Percentiles rank a stretch among this genome's conserved stretches.
Conservation (phyloP, 108 stramenopile genomes). For the Pseudonitzschia pungens region DNA sequence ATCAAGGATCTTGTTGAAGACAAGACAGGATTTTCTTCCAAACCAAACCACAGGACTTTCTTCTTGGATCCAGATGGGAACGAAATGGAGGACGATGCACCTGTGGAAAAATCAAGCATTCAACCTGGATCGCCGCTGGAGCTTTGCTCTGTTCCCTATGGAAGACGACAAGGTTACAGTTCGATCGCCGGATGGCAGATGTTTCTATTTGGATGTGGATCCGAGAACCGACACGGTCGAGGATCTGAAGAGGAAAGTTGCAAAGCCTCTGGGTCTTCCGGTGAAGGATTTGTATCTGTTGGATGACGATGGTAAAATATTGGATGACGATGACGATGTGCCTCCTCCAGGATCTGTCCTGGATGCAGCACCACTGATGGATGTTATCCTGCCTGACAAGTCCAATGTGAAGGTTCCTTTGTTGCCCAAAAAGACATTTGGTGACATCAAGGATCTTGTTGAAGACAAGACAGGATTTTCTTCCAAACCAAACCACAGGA, state of each 20-base stretch:
- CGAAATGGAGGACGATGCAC: no score
- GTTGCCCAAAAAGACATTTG: conserved; percentile 21
- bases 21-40: background rate
- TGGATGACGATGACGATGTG: background rate
- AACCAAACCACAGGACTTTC: conserved; percentile 11
- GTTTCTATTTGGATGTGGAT: no score
- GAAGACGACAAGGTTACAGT: no score
- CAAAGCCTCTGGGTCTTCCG: background rate
- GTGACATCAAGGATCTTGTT: conserved; percentile 27
- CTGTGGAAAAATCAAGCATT: background rate
- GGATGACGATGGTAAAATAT: background rate
- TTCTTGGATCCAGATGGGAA: no score
- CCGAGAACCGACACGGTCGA: no score
- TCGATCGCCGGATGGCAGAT: background rate
- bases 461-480: no score
- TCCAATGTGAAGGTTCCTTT: conserved; percentile 15
- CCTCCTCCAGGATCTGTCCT: background rate
- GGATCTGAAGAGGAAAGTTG: no score
- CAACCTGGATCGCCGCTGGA: background rate
- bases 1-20: conserved; percentile 15
- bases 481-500: no score
- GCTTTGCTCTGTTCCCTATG: no score
- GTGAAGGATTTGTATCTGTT: background rate
- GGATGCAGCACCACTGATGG: conserved; percentile 11
- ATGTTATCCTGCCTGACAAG: conserved; percentile 1